phyloP scores from a whole-genome alignment of 768 basidiomycete genomes.

The Psilocybe cubensis region DNA sequence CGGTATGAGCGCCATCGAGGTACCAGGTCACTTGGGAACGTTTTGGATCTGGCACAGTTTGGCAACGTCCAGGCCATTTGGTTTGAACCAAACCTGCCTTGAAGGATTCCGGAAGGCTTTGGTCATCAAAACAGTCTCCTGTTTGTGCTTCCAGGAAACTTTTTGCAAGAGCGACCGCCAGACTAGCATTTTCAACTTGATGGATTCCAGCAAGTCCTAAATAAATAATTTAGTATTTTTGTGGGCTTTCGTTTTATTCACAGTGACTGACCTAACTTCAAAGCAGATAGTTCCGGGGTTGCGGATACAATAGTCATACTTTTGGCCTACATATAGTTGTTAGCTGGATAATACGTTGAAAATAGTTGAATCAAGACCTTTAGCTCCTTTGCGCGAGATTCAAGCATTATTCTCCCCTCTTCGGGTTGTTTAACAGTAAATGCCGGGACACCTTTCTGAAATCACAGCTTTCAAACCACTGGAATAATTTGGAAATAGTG shows the following conservation, averaged over 20 bases:
- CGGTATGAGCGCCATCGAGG: conserved; percentile 94
- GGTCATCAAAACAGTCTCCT: conserved; percentile 21
- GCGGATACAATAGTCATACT: conserved; percentile 68
- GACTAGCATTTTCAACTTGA: conserved; percentile 85
- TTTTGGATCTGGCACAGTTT: conserved; percentile 70
- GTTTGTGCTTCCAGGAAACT: conserved; percentile 56
- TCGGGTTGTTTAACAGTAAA: conserved; percentile 78
- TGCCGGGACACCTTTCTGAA: conserved; percentile 80
- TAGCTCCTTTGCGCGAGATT: conserved; percentile 63
- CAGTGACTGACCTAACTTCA: conserved; percentile 62
- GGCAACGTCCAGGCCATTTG: conserved; percentile 95
- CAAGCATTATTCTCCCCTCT: conserved; percentile 71
- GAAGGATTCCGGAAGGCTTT: conserved; percentile 54
- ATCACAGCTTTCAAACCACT: background rate
- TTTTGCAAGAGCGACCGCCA: conserved; percentile 77
- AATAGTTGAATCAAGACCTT: conserved; percentile 45
- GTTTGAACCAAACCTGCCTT: conserved; percentile 66
- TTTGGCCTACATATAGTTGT: conserved; percentile 39
- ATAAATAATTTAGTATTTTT: background rate
- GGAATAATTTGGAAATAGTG: background rate
- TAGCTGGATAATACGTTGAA: background rate
- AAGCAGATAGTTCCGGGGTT: conserved; percentile 47
- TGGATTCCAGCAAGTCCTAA: conserved; percentile 85
- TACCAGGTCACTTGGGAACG: conserved; percentile 72
- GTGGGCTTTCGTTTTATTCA: background rate